Percentiles rank a stretch among this genome's conserved stretches.
These are phyloP conservation scores for Lodderomyces jiufengensis DNA, from an alignment of 1,139 yeast genomes.

Conservation along the genomic window DNA sequence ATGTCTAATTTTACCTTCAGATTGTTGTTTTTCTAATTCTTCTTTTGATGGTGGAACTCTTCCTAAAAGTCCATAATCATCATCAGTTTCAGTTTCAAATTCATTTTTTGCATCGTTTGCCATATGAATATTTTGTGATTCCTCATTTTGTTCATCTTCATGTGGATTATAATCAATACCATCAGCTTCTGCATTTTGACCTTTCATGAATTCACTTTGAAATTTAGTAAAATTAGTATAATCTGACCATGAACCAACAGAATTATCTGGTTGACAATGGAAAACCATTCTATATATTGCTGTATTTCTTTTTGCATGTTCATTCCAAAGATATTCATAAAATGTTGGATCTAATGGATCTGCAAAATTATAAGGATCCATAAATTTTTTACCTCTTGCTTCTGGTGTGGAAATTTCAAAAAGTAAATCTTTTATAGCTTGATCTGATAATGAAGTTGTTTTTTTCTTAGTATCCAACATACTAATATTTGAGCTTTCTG, in stretches of 20 bases:
- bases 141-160: conserved; percentile 2
- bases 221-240: conserved; percentile 68
- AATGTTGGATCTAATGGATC: conserved; percentile 82
- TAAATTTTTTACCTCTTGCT: conserved; percentile 40
- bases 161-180: conserved; percentile 16
- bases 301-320: conserved; percentile 82
- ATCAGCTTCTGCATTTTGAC: conserved; percentile 43
- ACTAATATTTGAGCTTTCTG: too few species aligned
- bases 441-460: conserved; percentile 45
- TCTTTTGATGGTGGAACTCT: conserved; percentile 29
- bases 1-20: conserved; percentile 9
- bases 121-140: background rate
- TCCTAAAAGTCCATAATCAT: conserved; percentile 39
- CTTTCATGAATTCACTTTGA: conserved; percentile 50
- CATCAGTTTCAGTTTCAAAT: conserved; percentile 4
- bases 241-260: conserved; percentile 83
- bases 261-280: conserved; percentile 92
- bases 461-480: too few species aligned
- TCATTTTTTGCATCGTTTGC: background rate
- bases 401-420: conserved; percentile 32
- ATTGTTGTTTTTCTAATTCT: conserved; percentile 6
- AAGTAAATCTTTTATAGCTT: conserved; percentile 43
- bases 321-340: conserved; percentile 85
- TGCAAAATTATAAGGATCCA: conserved; percentile 84
- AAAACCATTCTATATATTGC: conserved; percentile 78